These are phyloP conservation scores for Ceratopteris richardii DNA, from an alignment of 75 land plant genomes.

Conservation along the genomic window DNA sequence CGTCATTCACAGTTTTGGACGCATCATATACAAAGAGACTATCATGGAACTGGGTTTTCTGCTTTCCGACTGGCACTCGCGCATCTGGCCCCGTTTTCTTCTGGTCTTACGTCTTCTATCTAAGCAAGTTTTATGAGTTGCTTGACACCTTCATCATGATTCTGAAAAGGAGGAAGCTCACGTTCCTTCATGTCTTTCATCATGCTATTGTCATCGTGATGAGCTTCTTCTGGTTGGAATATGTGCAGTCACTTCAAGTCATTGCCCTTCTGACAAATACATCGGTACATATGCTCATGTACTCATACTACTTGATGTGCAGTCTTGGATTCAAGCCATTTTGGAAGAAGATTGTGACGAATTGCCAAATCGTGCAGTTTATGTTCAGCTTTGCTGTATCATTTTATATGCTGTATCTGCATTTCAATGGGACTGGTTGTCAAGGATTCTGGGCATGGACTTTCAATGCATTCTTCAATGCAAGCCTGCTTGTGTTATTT, in stretches of 20 bases:
- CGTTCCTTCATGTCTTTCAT: constrained; percentile 93
- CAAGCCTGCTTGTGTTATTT: constrained; percentile 53
- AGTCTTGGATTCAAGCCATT: constrained; percentile 47
- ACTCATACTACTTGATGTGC: constrained; percentile 64
- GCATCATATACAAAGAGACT: background rate
- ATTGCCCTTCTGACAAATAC: constrained; percentile 82
- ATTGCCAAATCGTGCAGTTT: constrained; percentile 82
- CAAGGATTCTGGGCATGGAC: constrained; percentile 66
- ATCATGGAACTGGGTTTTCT: constrained; percentile 40
- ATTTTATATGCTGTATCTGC: constrained; percentile 42
- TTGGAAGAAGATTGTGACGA: constrained; percentile 86
- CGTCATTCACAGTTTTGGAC: background rate
- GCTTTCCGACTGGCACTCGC: constrained; percentile 54
- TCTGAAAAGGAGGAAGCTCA: constrained; percentile 40
- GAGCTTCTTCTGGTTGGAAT: constrained; percentile 71
- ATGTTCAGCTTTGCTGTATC: constrained; percentile 63
- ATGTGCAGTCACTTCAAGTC: constrained; percentile 56
- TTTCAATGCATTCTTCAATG: constrained; percentile 74
- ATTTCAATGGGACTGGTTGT: constrained; percentile 63
- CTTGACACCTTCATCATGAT: constrained; percentile 70
- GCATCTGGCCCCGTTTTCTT: constrained; percentile 67
- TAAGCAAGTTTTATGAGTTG: constrained; percentile 78
- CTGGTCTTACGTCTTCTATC: constrained; percentile 88
- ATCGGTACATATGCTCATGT: constrained; percentile 78
- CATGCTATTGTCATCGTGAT: constrained; percentile 81